Base-by-base conservation (phyloP, 768 basidiomycete genomes). In the Cubamyces lactineus region DNA sequence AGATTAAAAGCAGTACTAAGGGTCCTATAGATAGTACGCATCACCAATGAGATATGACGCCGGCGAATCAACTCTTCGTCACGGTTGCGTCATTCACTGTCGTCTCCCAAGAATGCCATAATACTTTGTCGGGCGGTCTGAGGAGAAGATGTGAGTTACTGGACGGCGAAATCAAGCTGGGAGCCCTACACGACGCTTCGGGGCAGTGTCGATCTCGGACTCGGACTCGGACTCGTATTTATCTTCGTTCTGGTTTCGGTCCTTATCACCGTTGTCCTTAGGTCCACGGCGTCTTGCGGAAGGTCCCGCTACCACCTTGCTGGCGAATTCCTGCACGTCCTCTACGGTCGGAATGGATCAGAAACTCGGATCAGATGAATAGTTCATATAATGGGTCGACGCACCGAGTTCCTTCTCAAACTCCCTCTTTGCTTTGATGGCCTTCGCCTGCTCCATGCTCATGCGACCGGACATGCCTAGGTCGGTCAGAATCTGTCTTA, bases 391-490 rank as follows among this genome's bases (percentile, higher is more conserved):
- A 28, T 17, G 26, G 26, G 2, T 3, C 15, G 2, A 79, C 84
- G 34, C 66, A 95, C 93, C 82, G 19, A 94, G 79, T 70, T 95
- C 92, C 61, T 91, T 79, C 23, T 84, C 88, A 6, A 93, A 71
- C 71, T 95, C 95, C 47, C 92, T 79, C 69, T 84, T 84, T 72
- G 79, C 84, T 62, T 82, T 88, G 67, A 96, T 89, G 3, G 78
- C 76, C 67, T 84, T 91, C 4, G 94, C 94, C 74, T 95, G 89
- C 55, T 92, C 92, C 69, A 92, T 67, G 62, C 85, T 94, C 69
- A 87, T 77, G 23, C 88, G 82, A 1, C 91, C 90, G 0, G 78
- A 83, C 92, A 95, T 96, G 0, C 93, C 93, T 30, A 94, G 79
- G 4, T 87, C 88, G 24, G 77, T 69, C 8, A 94, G 78, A 13